Evolutionary conservation across 2,329 filamentous ascomycete species (phyloP).

Genomic region (Sclerotinia nivalis): DNA sequence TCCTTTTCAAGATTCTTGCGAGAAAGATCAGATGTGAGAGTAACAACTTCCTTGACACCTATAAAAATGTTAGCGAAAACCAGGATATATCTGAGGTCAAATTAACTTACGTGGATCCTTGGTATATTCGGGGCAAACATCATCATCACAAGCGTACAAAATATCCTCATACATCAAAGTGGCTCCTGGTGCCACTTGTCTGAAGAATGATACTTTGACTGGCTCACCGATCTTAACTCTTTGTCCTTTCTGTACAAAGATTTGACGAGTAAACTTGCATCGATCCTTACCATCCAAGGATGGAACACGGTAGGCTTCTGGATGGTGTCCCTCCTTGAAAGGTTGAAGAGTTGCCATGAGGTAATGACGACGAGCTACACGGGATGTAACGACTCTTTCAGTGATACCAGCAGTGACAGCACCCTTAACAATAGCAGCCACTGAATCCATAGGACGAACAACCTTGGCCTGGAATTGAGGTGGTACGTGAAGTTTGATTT

Average conservation of each 20-base stretch:
- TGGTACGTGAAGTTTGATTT: slow-evolving; percentile 97
- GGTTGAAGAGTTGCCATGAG: slow-evolving; percentile 98
- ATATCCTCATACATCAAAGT: slow-evolving; percentile 99
- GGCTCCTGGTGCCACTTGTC: slow-evolving; percentile 93
- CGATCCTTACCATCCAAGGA: slow-evolving; percentile 95
- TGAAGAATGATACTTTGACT: slow-evolving; percentile 98
- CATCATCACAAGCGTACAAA: slow-evolving; percentile 94
- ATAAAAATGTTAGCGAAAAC: slow-evolving; percentile 37
- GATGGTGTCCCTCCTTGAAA: slow-evolving; percentile 98
- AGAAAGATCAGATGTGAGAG: slow-evolving; percentile 92
- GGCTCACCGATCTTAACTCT: slow-evolving; percentile 99
- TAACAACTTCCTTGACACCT: slow-evolving; percentile 99
- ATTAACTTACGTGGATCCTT: slow-evolving; percentile 91
- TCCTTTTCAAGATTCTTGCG: slow-evolving; percentile 99
- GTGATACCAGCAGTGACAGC: slow-evolving; percentile 98
- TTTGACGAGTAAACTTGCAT: slow-evolving; percentile 98
- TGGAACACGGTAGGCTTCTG: slow-evolving; percentile 95
- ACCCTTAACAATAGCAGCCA: slow-evolving; percentile 97
- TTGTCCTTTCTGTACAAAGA: slow-evolving; percentile 98
- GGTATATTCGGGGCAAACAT: slow-evolving; percentile 97
- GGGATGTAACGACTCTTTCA: slow-evolving; percentile 92
- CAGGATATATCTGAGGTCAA: not conserved
- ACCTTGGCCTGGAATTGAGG: slow-evolving; percentile 99
- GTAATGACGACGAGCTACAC: slow-evolving; percentile 95
- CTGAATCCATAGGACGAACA: slow-evolving; percentile 97